Evolutionary conservation across 495 filamentous ascomycete species (phyloP).

Genomic region (Choiromyces venosus): DNA sequence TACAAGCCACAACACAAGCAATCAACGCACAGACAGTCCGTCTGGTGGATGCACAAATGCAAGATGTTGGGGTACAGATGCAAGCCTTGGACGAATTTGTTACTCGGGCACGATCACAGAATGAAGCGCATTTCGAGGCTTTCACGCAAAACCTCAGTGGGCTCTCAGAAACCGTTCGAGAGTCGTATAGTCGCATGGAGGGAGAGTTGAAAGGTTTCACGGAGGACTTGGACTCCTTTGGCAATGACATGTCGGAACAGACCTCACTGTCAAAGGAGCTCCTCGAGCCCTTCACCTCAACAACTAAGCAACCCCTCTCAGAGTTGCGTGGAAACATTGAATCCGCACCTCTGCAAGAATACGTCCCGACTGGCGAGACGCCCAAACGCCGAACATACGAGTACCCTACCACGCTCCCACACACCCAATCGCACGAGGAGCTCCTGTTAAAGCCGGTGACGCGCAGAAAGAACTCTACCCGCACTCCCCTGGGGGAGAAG

Average conservation of each 20-base stretch:
- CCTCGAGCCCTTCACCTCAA: slow-evolving; percentile 55
- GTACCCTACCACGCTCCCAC: slow-evolving; percentile 69
- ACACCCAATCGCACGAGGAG: slow-evolving; percentile 64
- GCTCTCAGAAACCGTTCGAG: slow-evolving; percentile 55
- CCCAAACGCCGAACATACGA: slow-evolving; percentile 71
- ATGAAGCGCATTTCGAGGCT: slow-evolving; percentile 56
- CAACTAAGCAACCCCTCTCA: slow-evolving; percentile 61
- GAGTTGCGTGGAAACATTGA: slow-evolving; percentile 62
- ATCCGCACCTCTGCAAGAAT: slow-evolving; percentile 62
- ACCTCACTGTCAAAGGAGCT: slow-evolving; percentile 51
- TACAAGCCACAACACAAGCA: slow-evolving; percentile 73
- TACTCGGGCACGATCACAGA: slow-evolving; percentile 72
- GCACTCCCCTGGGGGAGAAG: slow-evolving; percentile 37
- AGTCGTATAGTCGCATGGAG: slow-evolving; percentile 64
- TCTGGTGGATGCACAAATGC: slow-evolving; percentile 84
- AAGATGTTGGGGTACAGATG: slow-evolving; percentile 80
- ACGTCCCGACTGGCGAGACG: slow-evolving; percentile 75
- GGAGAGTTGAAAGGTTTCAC: slow-evolving; percentile 59
- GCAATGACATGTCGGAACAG: slow-evolving; percentile 56
- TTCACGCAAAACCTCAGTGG: slow-evolving; percentile 55
- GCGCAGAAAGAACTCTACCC: slow-evolving; percentile 1
- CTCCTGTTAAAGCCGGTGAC: slow-evolving; percentile 51
- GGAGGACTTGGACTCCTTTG: slow-evolving; percentile 57
- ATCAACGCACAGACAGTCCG: slow-evolving; percentile 88
- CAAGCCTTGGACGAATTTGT: slow-evolving; percentile 85